Percentiles rank a stretch among this genome's conserved stretches.
phyloP scores from a whole-genome alignment of 768 basidiomycete species.

The Boletus vermiculosoides region DNA sequence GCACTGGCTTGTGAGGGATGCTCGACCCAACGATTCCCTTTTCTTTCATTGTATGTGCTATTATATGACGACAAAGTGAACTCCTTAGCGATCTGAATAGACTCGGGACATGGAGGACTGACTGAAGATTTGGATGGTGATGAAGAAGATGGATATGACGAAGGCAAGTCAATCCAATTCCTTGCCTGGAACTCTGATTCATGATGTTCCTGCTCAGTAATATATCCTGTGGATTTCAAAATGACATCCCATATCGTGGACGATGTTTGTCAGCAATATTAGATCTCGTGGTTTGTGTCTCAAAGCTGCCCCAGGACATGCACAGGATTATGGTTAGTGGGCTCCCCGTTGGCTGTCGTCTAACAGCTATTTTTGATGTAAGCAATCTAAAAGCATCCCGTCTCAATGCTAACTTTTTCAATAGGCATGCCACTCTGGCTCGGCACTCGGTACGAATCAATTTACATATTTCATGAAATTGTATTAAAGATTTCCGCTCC shows the following conservation, averaged over 20 bases:
- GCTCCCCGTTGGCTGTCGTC: constrained; percentile 82
- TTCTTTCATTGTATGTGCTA: constrained; percentile 79
- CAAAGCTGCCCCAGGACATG: constrained; percentile 47
- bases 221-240: constrained; percentile 80
- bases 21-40: constrained; percentile 78
- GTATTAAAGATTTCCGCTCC: not conserved
- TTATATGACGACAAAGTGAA: not conserved
- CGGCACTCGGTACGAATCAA: constrained; percentile 62
- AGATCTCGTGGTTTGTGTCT: not conserved
- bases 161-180: constrained; percentile 43
- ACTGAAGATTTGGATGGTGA: constrained; percentile 81
- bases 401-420: not conserved
- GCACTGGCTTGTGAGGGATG: constrained; percentile 87
- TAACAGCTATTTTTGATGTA: constrained; percentile 82
- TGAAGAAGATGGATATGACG: constrained; percentile 81
- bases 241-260: constrained; percentile 78
- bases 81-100: constrained; percentile 33
- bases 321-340: constrained; percentile 78
- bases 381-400: constrained; percentile 24
- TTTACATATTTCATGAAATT: not conserved
- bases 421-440: constrained; percentile 81
- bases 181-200: not conserved
- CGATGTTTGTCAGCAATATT: constrained; percentile 56
- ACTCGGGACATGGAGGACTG: constrained; percentile 95
- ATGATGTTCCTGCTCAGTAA: constrained; percentile 45